A percentile compares a stretch with the other conserved stretches of the same genome.
These are phyloP conservation scores for Leishmania mexicana DNA, from an alignment of 208 protist genomes.

Conservation along the genomic window DNA sequence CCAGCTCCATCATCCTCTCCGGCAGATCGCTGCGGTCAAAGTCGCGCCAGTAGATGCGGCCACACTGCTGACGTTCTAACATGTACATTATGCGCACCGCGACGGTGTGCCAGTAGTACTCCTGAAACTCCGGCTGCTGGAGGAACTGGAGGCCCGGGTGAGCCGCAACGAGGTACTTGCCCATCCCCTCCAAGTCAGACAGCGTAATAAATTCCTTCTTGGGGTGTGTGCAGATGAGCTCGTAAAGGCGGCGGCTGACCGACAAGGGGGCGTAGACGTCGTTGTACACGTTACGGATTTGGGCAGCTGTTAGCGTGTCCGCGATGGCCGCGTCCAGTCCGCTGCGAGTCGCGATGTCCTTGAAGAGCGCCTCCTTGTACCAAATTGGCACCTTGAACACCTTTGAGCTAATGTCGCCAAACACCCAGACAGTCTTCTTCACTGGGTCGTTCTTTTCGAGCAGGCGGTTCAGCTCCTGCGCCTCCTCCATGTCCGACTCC, in stretches of 20 bases:
- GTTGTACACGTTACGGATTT: constrained; percentile 64
- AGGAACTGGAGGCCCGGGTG: constrained; percentile 96
- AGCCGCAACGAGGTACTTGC: constrained; percentile 72
- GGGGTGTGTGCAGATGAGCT: constrained; percentile 63
- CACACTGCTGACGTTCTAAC: constrained; percentile 83
- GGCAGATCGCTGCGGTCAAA: constrained; percentile 88
- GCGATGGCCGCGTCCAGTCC: constrained; percentile 24
- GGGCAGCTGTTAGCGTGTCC: constrained; percentile 49
- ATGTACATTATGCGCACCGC: constrained; percentile 95
- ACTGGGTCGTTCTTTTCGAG: constrained; percentile 38
- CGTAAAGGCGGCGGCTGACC: constrained; percentile 73
- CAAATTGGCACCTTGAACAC: constrained; percentile 85
- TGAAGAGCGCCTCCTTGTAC: constrained; percentile 81
- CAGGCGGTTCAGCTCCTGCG: constrained; percentile 54
- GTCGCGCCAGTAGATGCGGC: constrained; percentile 80
- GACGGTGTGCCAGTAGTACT: constrained; percentile 95
- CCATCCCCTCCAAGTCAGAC: constrained; percentile 67
- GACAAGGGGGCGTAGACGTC: constrained; percentile 57
- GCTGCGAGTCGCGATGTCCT: constrained; percentile 52
- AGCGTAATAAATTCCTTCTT: constrained; percentile 63
- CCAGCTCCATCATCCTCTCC: constrained; percentile 79
- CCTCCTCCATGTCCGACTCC: constrained; percentile 35
- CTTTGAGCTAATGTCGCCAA: constrained; percentile 63
- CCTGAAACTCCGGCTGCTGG: constrained; percentile 95
- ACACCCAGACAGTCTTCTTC: constrained; percentile 50